Conservation (phyloP, 768 basidiomycete genomes). For the Nidularia pulvinata region DNA sequence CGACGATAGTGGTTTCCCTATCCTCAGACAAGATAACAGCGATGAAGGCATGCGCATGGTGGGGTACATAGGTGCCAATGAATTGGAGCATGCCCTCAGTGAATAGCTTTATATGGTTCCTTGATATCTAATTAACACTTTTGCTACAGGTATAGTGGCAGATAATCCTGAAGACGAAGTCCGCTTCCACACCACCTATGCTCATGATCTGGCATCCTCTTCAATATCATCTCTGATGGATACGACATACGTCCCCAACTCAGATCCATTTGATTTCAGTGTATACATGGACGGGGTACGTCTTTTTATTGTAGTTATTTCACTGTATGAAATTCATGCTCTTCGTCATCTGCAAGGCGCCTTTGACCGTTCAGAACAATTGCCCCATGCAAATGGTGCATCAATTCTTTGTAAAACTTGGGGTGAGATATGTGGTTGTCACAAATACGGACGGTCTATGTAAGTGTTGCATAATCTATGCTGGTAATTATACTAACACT, state of each 20-base stretch:
- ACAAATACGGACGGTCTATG: slow-evolving; percentile 83
- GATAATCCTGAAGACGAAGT: slow-evolving; percentile 69
- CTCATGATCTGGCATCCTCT: slow-evolving; percentile 44
- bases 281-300: slow-evolving; percentile 88
- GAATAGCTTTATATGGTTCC: slow-evolving; percentile 3
- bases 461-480: slow-evolving; percentile 28
- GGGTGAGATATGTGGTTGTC: slow-evolving; percentile 87
- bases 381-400: slow-evolving; percentile 92
- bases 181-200: slow-evolving; percentile 54
- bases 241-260: slow-evolving; percentile 14
- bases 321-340: not conserved
- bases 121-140: slow-evolving; percentile 1
- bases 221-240: slow-evolving; percentile 65
- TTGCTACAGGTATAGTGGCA: slow-evolving; percentile 64
- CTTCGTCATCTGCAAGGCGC: slow-evolving; percentile 53
- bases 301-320: not conserved
- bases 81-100: slow-evolving; percentile 80
- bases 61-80: slow-evolving; percentile 91
- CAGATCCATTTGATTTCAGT: slow-evolving; percentile 78
- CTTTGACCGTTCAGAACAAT: slow-evolving; percentile 80
- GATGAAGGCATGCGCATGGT: slow-evolving; percentile 64
- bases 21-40: slow-evolving; percentile 54
- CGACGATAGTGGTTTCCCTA: slow-evolving; percentile 87
- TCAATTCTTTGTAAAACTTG: slow-evolving; percentile 93
- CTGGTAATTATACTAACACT: not conserved